A percentile compares a stretch with the other conserved stretches of the same genome.
Evolutionary conservation across 352 stramenopile species (phyloP).

Genomic region (Globisporangium parvum): DNA sequence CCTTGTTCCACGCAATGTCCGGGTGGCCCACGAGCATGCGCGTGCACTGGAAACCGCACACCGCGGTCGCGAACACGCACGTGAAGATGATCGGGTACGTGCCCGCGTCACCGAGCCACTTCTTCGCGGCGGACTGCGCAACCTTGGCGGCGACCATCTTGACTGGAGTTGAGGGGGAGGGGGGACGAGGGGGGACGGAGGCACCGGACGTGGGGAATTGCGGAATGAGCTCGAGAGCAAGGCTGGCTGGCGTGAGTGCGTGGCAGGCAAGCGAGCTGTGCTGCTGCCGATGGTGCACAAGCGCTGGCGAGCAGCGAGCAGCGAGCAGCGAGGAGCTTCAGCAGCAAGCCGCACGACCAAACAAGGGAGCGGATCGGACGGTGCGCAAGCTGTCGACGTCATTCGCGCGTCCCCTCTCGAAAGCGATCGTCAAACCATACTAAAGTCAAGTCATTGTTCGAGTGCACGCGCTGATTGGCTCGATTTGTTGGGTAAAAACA

Average conservation of each 20-base stretch:
- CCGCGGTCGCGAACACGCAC: constrained; percentile 48
- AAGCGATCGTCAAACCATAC: constrained; percentile 1
- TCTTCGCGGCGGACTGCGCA: constrained; percentile 45
- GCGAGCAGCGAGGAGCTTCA: not conserved
- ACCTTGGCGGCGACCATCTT: constrained; percentile 50
- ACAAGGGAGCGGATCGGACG: not conserved
- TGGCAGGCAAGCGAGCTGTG: not conserved
- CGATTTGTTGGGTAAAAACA: not conserved
- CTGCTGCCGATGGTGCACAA: too few species aligned
- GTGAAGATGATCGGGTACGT: constrained; percentile 74
- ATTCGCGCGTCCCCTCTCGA: not conserved
- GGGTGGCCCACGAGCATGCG: constrained; percentile 64
- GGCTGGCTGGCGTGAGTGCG: too few species aligned
- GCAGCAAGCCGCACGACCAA: not conserved
- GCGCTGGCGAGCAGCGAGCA: too few species aligned
- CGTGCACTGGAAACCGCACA: constrained; percentile 72
- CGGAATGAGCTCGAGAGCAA: constrained; percentile 45
- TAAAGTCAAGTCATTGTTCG: not conserved
- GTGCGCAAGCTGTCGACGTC: constrained; percentile 14
- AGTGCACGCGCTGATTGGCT: constrained; percentile 2
- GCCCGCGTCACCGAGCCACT: constrained; percentile 70
- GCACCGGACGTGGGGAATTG: constrained; percentile 26
- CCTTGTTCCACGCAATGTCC: constrained; percentile 77
- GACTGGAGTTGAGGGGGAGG: constrained; percentile 14
- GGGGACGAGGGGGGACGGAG: constrained; percentile 5